phyloP scores from a whole-genome alignment of 2,329 filamentous ascomycete species.

The Dendrostoma leiphaemia region DNA sequence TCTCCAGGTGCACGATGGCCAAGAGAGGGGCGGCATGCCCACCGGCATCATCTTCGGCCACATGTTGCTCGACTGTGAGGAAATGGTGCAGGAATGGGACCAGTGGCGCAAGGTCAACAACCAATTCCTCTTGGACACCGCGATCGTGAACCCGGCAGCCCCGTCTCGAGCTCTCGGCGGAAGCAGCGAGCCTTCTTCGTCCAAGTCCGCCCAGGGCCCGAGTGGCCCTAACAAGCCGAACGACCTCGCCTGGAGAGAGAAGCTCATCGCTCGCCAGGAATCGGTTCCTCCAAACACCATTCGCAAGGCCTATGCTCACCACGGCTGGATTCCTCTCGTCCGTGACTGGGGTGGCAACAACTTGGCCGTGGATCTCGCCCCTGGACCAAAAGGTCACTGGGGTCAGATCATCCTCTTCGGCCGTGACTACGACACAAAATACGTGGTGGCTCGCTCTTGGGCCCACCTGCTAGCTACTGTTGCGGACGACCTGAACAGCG shows the following conservation, averaged over 20 bases:
- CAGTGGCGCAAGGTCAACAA: constrained; percentile 95
- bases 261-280: constrained; percentile 79
- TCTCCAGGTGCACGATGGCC: constrained; percentile 87
- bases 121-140: constrained; percentile 70
- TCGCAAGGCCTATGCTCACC: constrained; percentile 90
- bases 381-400: constrained; percentile 87
- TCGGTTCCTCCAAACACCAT: constrained; percentile 84
- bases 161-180: constrained; percentile 72
- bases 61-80: constrained; percentile 97
- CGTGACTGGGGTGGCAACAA: constrained; percentile 99
- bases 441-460: constrained; percentile 93
- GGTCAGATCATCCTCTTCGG: constrained; percentile 96
- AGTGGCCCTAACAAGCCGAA: constrained; percentile 41
- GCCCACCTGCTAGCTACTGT: constrained; percentile 79
- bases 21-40: constrained; percentile 86
- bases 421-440: constrained; percentile 98
- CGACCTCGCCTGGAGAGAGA: constrained; percentile 76
- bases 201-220: constrained; percentile 47
- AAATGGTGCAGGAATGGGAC: constrained; percentile 96
- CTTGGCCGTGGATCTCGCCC: constrained; percentile 87
- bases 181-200: constrained; percentile 65
- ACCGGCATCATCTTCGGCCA: constrained; percentile 90
- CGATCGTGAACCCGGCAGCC: constrained; percentile 56
- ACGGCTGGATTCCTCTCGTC: constrained; percentile 92
- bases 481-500: constrained; percentile 86